A percentile compares a stretch with the other conserved stretches of the same genome.
These are phyloP conservation scores for Lactifluus rugatus DNA, from an alignment of 768 basidiomycete species.

Conservation along the genomic window DNA sequence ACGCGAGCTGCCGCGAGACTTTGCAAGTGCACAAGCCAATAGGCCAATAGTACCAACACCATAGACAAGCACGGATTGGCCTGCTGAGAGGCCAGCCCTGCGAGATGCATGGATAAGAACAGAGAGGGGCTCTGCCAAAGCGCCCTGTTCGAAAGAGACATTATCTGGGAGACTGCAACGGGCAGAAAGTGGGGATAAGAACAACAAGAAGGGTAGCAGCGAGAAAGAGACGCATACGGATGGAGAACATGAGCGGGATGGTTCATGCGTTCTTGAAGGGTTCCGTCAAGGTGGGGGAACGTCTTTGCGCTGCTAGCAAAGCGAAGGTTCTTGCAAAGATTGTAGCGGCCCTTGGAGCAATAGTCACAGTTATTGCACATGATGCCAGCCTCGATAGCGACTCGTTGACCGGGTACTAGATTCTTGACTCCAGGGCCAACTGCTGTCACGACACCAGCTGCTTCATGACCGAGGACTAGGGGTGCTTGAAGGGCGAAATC, in stretches of 20 bases:
- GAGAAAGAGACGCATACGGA: conserved; percentile 48
- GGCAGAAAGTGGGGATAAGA: not conserved
- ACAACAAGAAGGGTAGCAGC: not conserved
- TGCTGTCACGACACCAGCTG: conserved; percentile 80
- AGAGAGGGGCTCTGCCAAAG: conserved; percentile 89
- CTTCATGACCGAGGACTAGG: conserved; percentile 89
- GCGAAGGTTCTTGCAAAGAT: conserved; percentile 83
- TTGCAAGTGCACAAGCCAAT: conserved; percentile 74
- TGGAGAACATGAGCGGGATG: conserved; percentile 82
- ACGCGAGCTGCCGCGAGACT: conserved; percentile 55
- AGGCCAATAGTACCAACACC: conserved; percentile 93
- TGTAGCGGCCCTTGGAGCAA: conserved; percentile 75
- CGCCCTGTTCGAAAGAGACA: conserved; percentile 70
- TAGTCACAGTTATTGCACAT: conserved; percentile 69
- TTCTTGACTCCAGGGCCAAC: conserved; percentile 60
- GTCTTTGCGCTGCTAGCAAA: conserved; percentile 88
- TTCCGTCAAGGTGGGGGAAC: conserved; percentile 89
- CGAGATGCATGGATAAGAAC: conserved; percentile 65
- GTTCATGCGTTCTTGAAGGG: conserved; percentile 78
- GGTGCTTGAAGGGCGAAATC: conserved; percentile 82
- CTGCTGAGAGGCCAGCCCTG: conserved; percentile 35
- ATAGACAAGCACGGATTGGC: conserved; percentile 75
- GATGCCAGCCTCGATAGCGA: conserved; percentile 90
- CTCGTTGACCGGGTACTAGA: conserved; percentile 69
- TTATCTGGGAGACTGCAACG: conserved; percentile 56